A percentile compares a stretch with the other conserved stretches of the same genome.
Conservation (phyloP, 345 rosid genomes). For the Citrus mangshanensis region DNA sequence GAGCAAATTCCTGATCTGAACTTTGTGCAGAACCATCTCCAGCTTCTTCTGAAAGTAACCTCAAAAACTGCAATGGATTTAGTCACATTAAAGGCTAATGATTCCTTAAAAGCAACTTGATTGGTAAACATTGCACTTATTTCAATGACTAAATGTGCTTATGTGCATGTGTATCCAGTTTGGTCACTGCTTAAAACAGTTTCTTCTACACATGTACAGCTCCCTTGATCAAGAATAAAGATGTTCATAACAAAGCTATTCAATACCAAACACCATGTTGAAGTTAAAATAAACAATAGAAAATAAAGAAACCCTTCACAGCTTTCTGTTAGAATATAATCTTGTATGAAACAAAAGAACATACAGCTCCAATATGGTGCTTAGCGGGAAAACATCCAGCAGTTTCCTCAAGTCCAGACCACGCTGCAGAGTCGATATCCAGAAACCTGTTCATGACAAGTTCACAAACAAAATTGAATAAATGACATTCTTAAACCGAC, state of each 20-base stretch:
- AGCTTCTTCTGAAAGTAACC: constrained; percentile 73
- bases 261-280: neutral
- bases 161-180: neutral
- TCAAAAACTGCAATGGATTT: constrained; percentile 47
- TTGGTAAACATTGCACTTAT: neutral
- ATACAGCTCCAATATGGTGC: constrained; percentile 86
- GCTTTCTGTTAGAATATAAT: neutral
- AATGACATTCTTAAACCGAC: constrained; percentile 5
- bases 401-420: constrained; percentile 90
- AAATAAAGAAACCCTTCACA: neutral
- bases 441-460: constrained; percentile 48
- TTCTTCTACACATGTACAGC: neutral
- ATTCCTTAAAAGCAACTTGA: neutral
- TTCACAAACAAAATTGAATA: neutral
- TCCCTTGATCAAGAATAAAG: neutral
- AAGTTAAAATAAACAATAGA: neutral
- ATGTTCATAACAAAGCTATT: neutral
- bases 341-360: constrained; percentile 18
- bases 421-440: constrained; percentile 63
- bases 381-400: constrained; percentile 71
- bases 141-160: no score
- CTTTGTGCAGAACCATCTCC: constrained; percentile 45
- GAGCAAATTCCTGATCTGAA: constrained; percentile 57
- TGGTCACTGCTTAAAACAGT: neutral
- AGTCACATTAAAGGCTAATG: neutral